Evolutionary conservation across 176 grass and related monocot species (phyloP).

Genomic region (Neostapfia colusana): DNA sequence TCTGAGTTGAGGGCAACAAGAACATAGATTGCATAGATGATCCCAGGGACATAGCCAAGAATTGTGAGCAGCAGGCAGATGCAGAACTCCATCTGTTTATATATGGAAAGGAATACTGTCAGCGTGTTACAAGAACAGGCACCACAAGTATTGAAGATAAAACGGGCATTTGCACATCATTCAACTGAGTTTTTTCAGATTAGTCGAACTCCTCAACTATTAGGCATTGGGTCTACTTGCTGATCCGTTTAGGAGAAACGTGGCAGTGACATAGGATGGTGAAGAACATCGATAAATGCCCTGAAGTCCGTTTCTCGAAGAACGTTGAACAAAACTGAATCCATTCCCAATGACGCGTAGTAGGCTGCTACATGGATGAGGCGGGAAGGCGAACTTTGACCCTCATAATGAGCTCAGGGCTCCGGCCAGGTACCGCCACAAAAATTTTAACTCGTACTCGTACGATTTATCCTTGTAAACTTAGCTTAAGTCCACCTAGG

Average conservation of each 20-base stretch:
- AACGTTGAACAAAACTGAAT: neutral
- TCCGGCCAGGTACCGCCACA: neutral
- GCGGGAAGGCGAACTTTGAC: neutral
- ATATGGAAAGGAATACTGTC: neutral
- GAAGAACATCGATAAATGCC: neutral
- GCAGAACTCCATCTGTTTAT: conserved; percentile 63
- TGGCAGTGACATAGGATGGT: neutral
- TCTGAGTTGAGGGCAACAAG: conserved; percentile 50
- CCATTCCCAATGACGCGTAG: neutral
- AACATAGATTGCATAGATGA: conserved; percentile 63
- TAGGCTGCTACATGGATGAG: neutral
- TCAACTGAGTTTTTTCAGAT: neutral
- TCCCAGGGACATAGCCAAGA: conserved; percentile 67
- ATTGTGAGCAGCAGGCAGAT: conserved; percentile 72
- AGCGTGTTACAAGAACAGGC: neutral
- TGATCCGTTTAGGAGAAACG: neutral
- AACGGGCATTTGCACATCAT: neutral
- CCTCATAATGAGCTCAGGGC: neutral
- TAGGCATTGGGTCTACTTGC: neutral
- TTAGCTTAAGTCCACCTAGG: neutral
- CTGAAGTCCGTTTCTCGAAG: neutral
- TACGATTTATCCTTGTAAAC: neutral
- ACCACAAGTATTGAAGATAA: neutral
- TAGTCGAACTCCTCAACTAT: neutral
- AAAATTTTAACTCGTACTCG: neutral